phyloP scores from a whole-genome alignment of 1,284 basidiomycete genomes.

The Porodaedalea pini region DNA sequence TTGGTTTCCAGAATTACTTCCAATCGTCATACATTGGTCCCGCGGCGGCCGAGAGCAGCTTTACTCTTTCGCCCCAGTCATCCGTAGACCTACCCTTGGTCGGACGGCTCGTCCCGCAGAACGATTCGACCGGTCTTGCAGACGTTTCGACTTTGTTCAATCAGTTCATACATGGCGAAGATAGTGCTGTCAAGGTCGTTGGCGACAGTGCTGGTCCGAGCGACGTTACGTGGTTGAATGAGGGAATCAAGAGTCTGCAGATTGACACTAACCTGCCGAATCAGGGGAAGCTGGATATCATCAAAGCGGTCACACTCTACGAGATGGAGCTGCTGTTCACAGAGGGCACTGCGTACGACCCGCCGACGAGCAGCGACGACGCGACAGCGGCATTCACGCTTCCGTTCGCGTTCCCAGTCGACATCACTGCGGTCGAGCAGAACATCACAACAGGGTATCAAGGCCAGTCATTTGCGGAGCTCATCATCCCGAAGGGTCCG shows the following conservation, averaged over 20 bases:
- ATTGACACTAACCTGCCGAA: constrained; percentile 65
- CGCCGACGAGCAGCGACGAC: constrained; percentile 56
- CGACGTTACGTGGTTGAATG: constrained; percentile 71
- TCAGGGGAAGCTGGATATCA: constrained; percentile 58
- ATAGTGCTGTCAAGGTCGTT: constrained; percentile 58
- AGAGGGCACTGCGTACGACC: constrained; percentile 50
- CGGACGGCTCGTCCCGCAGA: constrained; percentile 67
- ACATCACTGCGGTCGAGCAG: constrained; percentile 61
- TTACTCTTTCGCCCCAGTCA: constrained; percentile 56
- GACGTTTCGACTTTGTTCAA: constrained; percentile 69
- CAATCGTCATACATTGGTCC: constrained; percentile 58
- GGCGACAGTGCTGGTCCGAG: constrained; percentile 63
- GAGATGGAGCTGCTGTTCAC: constrained; percentile 64
- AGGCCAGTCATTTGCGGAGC: constrained; percentile 55
- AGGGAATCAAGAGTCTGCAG: constrained; percentile 66
- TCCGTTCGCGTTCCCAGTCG: constrained; percentile 70
- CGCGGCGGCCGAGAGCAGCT: constrained; percentile 44
- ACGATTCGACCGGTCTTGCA: constrained; percentile 48
- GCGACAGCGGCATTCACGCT: constrained; percentile 63
- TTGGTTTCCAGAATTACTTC: constrained; percentile 61
- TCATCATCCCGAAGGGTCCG: constrained; percentile 59
- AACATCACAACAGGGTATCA: constrained; percentile 57
- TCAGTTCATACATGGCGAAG: constrained; percentile 66
- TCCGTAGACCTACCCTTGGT: constrained; percentile 53
- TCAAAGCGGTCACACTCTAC: constrained; percentile 63